Base-by-base conservation (phyloP, 345 rosid genomes). In the Citropsis articulata region DNA sequence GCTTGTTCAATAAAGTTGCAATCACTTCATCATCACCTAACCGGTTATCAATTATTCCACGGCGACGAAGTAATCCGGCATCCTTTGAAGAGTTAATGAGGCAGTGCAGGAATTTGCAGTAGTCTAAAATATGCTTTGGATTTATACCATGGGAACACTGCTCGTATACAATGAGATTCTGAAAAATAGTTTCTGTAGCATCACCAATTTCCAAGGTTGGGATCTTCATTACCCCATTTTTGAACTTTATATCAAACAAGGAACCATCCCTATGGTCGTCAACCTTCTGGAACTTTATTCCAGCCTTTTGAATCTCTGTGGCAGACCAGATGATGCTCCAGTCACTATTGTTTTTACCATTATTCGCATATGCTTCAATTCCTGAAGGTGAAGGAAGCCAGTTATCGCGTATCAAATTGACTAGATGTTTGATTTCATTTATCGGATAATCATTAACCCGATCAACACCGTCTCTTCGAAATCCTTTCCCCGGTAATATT, bases 1-100 rank as follows among this genome's bases (percentile, higher is more conserved):
- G 67, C 40, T 35, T 64, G 67, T 64, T 64, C 4, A 64, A 16
- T 16, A 64, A 64, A 12, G 9, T 7, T 64, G 21, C 42, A 33
- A 66, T 5, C 69, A 21, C 69, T 7, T 71, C 71, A 61, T 79
- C 76, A 7, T 79, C 78, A 1, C 80, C 85, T 2, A 83, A 16
- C 3, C 9, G 14, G 36, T 66, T 71, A n/a, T 27, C 50, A 27
- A 83, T 64, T 19, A 83, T 79, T 55, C 75, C 78, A 12, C n/a
- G 2, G 2, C 28, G 45, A 16, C 80, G 30, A 21, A 76, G 80
- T 24, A 79, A 59, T 24, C 48, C 61, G 22, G 63, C 80, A 31
- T 83, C 85, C 24, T 42, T 59, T 6, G 5, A 1, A 9, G 75
- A 19, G 68, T 60, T 40, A 24, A 73, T 63, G 7, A 78, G 66